Percentiles rank a stretch among this genome's conserved stretches.
phyloP scores from a whole-genome alignment of 1,284 basidiomycete genomes.

The Boletus holoroseus region DNA sequence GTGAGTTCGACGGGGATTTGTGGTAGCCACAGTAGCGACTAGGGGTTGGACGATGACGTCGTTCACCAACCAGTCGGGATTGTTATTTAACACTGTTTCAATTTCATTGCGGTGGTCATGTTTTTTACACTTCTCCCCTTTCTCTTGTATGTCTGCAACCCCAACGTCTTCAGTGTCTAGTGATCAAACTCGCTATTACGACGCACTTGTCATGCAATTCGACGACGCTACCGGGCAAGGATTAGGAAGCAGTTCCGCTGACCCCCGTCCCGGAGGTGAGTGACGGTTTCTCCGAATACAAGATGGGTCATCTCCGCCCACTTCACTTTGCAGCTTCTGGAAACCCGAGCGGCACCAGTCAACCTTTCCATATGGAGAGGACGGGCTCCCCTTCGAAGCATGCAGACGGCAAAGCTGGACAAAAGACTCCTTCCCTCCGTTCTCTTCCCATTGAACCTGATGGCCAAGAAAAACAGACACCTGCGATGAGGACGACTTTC shows the following conservation, averaged over 20 bases:
- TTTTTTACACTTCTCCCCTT: not conserved
- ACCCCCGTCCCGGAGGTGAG: conserved; percentile 5
- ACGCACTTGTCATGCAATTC: conserved; percentile 25
- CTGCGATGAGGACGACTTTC: not conserved
- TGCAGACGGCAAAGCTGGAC: not conserved
- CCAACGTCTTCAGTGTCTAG: conserved; percentile 21
- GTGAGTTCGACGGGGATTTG: conserved; percentile 27
- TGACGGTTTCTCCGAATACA: not conserved
- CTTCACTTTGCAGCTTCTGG: conserved; percentile 2
- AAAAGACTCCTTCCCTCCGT: conserved; percentile 18
- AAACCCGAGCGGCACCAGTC: not conserved
- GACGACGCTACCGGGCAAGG: not conserved
- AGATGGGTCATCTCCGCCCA: not conserved
- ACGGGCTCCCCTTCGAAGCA: not conserved
- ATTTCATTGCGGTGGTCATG: not conserved
- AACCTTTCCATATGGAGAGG: not conserved
- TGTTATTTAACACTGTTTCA: conserved; percentile 24
- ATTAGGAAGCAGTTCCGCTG: not conserved
- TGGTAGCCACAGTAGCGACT: conserved; percentile 11
- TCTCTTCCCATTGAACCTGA: conserved; percentile 23
- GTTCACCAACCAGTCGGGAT: conserved; percentile 9
- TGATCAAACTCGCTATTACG: conserved; percentile 24
- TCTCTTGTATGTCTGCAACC: conserved; percentile 19
- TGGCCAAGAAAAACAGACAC: conserved; percentile 4
- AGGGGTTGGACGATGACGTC: conserved; percentile 25